These are phyloP conservation scores for Ruellia speciosa DNA, from an alignment of 305 asterid genomes.

Conservation along the genomic window DNA sequence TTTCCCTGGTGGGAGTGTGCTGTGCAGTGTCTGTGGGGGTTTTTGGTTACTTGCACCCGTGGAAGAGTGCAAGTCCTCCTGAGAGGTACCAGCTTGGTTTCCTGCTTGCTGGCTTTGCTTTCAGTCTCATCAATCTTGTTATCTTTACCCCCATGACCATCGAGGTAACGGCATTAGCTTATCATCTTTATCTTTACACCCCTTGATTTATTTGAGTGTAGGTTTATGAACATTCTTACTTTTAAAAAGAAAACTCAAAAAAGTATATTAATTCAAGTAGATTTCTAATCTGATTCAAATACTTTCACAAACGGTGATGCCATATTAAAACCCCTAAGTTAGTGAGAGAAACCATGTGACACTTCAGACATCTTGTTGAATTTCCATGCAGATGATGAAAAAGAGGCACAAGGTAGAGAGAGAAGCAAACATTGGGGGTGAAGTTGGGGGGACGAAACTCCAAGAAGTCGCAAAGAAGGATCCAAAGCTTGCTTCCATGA, in stretches of 20 bases:
- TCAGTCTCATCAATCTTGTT: constrained; percentile 83
- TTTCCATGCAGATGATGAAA: constrained; percentile 76
- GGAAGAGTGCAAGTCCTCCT: constrained; percentile 61
- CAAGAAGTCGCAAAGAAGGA: constrained; percentile 73
- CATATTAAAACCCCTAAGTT: neutral
- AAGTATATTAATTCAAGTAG: neutral
- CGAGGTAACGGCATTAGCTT: constrained; percentile 39
- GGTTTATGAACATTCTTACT: neutral
- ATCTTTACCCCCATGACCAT: constrained; percentile 94
- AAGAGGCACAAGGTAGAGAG: constrained; percentile 89
- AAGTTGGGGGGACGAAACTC: constrained; percentile 91
- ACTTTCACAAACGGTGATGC: neutral
- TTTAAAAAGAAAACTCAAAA: too few species aligned
- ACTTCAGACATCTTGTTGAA: neutral
- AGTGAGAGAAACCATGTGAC: neutral
- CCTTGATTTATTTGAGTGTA: neutral
- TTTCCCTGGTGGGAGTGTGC: constrained; percentile 87
- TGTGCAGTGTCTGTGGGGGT: constrained; percentile 73
- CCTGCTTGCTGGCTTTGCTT: constrained; percentile 68
- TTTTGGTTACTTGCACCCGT: constrained; percentile 88
- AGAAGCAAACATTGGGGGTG: constrained; percentile 77
- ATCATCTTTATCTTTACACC: neutral
- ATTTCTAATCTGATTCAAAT: neutral
- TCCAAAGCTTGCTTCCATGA: constrained; percentile 85
- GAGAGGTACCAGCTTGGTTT: constrained; percentile 87